Percentiles rank a stretch among this genome's conserved stretches.
Evolutionary conservation across 169 alveolate species (phyloP).

Genomic region (Plasmodium chabaudi): DNA sequence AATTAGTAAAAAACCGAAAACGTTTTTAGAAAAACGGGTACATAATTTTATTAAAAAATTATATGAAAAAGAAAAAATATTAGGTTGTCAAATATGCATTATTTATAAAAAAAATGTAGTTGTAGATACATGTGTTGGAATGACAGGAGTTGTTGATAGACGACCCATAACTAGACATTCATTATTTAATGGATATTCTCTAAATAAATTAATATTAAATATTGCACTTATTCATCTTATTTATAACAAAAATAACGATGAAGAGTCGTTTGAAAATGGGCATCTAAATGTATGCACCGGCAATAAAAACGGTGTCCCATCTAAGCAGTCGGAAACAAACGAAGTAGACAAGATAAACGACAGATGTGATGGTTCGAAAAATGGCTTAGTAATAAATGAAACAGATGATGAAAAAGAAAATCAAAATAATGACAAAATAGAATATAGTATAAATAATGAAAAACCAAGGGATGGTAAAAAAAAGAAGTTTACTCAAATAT

Average conservation of each 20-base stretch:
- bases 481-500: not conserved
- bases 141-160: slow-evolving; percentile 78
- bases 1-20: slow-evolving; percentile 53
- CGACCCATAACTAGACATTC: slow-evolving; percentile 82
- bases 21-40: slow-evolving; percentile 57
- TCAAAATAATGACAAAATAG: not conserved
- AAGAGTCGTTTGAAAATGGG: slow-evolving; percentile 71
- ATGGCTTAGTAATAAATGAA: not conserved
- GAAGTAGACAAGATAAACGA: slow-evolving; percentile 30
- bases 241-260: slow-evolving; percentile 54
- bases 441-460: not conserved
- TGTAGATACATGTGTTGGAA: slow-evolving; percentile 81
- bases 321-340: slow-evolving; percentile 26
- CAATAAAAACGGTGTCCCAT: slow-evolving; percentile 73
- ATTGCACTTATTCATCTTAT: slow-evolving; percentile 80
- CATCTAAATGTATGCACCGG: slow-evolving; percentile 77
- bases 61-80: slow-evolving; percentile 72
- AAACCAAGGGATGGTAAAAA: not conserved
- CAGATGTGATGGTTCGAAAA: not conserved
- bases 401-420: not conserved
- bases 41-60: slow-evolving; percentile 48
- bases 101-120: slow-evolving; percentile 78
- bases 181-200: slow-evolving; percentile 80
- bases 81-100: slow-evolving; percentile 82
- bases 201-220: slow-evolving; percentile 77